Conservation (phyloP, 352 stramenopile genomes). For the Phytopythium ostracodes region DNA sequence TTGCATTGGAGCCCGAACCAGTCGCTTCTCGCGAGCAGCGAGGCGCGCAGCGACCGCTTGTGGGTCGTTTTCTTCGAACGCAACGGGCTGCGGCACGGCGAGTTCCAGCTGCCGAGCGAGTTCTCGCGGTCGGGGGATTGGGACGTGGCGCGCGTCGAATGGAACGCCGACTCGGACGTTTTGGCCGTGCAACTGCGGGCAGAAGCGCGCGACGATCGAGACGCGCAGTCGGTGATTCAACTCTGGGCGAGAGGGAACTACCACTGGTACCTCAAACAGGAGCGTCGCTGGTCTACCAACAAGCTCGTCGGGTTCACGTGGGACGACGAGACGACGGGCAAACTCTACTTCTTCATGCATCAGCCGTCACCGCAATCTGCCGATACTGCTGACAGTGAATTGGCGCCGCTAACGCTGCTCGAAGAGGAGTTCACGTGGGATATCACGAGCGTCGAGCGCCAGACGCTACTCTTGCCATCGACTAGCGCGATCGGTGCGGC, state of each 20-base stretch:
- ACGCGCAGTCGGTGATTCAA: slow-evolving; percentile 33
- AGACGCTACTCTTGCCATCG: neutral
- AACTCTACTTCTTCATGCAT: slow-evolving; percentile 33
- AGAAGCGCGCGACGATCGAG: neutral
- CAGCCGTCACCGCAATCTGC: neutral
- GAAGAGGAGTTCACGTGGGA: slow-evolving; percentile 61
- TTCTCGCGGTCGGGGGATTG: slow-evolving; percentile 22
- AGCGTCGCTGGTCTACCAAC: slow-evolving; percentile 21
- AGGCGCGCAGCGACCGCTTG: slow-evolving; percentile 49
- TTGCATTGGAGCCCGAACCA: slow-evolving; percentile 78
- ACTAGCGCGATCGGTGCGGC: neutral
- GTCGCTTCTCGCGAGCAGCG: slow-evolving; percentile 60
- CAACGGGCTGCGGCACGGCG: slow-evolving; percentile 76
- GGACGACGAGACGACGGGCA: slow-evolving; percentile 46
- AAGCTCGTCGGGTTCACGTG: slow-evolving; percentile 36
- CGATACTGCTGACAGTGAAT: neutral
- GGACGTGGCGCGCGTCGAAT: slow-evolving; percentile 32
- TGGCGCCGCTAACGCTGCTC: slow-evolving; percentile 17
- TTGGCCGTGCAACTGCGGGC: slow-evolving; percentile 48
- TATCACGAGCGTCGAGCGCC: slow-evolving; percentile 17
- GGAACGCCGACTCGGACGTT: slow-evolving; percentile 68
- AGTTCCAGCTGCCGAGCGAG: slow-evolving; percentile 53
- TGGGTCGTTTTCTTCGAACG: slow-evolving; percentile 82
- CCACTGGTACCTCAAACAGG: slow-evolving; percentile 84
- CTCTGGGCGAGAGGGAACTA: slow-evolving; percentile 81